Evolutionary conservation across 352 stramenopile species (phyloP), one percentile per base, ranked within the genome.

Genomic region (Globisporangium heterothallicum): DNA sequence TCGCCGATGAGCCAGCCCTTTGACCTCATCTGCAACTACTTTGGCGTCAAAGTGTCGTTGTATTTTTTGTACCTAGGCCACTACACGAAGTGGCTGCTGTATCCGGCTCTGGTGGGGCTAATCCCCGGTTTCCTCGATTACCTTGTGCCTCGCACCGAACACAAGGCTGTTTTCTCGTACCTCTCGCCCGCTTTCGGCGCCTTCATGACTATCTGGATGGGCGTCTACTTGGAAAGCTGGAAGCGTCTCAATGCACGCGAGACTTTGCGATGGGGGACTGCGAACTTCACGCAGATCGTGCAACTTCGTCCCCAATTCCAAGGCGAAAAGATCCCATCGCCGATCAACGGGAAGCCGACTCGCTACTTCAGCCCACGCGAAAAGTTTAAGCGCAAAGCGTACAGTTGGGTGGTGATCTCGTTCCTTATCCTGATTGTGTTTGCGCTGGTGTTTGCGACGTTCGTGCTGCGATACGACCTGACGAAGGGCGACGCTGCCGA

Each of bases 21-120:
- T 41, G 75, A 91, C 49, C 70, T 72, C 22, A 84, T 93, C 47
- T 86, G 82, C 54, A 70, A 87, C 49, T 93, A 93, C 61, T 93
- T 91, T 64, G 82, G 82, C 46, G 79, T 86, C 54, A 88, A 98
- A 65, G 88, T 99, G 51, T 88, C 89, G 19, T 96, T 99, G 52
- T 99, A 99, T 72, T 99, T 99, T 64, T 70, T 97, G 30, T 99
- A 96, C 82, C 58, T 99, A 21, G 92, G 97, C 13, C 93, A 98
- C 68, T 97, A 94, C 66, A 97, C 94, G 34, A 92, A 93, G 52
- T 97, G 96, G 79, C 73, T 99, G 25, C 61, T 98, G n/a, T 95
- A 96, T 49, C 84, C 96, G 19, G 93, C 88, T 35, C 49, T 98
- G 18, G 58, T 98, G 40, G 96, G 95, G 3, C 70, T 93, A 38